A percentile compares a stretch with the other conserved stretches of the same genome.
These are phyloP conservation scores for Populus ilicifolia DNA, from an alignment of 345 rosid genomes.

Conservation along the genomic window DNA sequence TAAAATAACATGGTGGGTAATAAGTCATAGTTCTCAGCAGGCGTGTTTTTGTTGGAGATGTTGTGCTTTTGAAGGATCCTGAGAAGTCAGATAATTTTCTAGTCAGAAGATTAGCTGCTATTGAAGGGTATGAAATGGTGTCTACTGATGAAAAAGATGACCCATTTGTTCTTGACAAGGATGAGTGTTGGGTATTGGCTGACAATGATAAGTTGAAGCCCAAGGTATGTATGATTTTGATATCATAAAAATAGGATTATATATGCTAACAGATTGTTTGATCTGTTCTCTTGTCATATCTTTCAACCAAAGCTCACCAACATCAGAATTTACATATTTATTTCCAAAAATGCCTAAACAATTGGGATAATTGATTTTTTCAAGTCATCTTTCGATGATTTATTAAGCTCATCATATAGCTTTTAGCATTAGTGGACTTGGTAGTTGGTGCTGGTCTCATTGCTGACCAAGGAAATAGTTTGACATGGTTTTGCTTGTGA, in stretches of 20 bases:
- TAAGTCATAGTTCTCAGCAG: constrained; percentile 33
- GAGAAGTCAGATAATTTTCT: constrained; percentile 44
- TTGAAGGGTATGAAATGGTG: constrained; percentile 82
- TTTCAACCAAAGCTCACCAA: not conserved
- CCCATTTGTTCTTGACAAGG: constrained; percentile 73
- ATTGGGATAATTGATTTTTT: not conserved
- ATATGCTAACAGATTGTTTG: not conserved
- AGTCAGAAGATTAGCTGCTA: constrained; percentile 85
- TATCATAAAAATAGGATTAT: not conserved
- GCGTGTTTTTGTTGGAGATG: constrained; percentile 79
- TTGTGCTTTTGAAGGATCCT: constrained; percentile 89
- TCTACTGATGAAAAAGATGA: constrained; percentile 73
- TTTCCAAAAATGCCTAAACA: not conserved
- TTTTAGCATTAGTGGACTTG: not conserved
- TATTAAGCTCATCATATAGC: not conserved
- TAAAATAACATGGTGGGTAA: not conserved
- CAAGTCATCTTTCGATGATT: not conserved
- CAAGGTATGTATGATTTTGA: constrained; percentile 48
- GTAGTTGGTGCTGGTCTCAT: not conserved
- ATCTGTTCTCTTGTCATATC: not conserved
- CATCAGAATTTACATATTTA: too few relatives aligned
- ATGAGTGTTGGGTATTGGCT: constrained; percentile 88
- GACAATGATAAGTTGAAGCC: constrained; percentile 71
- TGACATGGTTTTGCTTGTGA: not conserved
- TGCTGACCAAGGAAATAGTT: not conserved